A percentile compares a stretch with the other conserved stretches of the same genome.
phyloP scores from a whole-genome alignment of 2,329 filamentous ascomycete species.

The Fusarium robinianum region DNA sequence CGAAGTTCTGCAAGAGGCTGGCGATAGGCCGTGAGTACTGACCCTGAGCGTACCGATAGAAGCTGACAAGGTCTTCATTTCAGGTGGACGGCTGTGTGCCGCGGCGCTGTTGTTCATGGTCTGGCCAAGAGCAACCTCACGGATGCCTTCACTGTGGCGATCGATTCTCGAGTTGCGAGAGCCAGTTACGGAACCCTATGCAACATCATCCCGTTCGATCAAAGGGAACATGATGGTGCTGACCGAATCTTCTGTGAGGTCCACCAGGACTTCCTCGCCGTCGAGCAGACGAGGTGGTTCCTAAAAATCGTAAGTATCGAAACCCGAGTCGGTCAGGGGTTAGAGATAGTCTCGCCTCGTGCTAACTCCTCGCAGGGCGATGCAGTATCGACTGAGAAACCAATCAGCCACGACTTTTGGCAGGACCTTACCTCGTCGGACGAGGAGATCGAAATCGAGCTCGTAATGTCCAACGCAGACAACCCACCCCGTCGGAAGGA shows the following conservation, averaged over 20 bases:
- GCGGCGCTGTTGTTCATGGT: conserved; percentile 41
- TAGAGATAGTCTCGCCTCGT: neutral
- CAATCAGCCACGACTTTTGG: conserved; percentile 13
- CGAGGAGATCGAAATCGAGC: conserved; percentile 5
- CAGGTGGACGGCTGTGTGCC: conserved; percentile 44
- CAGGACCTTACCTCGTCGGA: conserved; percentile 5
- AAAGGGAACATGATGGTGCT: conserved; percentile 7
- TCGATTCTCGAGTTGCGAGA: conserved; percentile 38
- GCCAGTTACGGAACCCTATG: conserved; percentile 36
- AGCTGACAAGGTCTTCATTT: neutral
- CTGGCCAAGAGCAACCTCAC: conserved; percentile 11
- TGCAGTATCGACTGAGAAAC: conserved; percentile 12
- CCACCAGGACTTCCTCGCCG: conserved; percentile 18
- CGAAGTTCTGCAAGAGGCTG: conserved; percentile 41
- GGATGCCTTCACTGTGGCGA: conserved; percentile 14
- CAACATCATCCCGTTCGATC: conserved; percentile 21
- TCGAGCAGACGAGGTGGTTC: conserved; percentile 41
- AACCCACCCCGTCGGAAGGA: conserved; percentile 14
- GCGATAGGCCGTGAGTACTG: conserved; percentile 41
- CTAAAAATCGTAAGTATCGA: conserved; percentile 25
- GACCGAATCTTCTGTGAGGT: conserved; percentile 30
- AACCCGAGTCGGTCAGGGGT: neutral
- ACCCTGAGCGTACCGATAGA: neutral
- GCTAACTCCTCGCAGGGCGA: conserved; percentile 19
- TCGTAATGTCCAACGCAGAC: conserved; percentile 18